Percentiles rank a stretch among this genome's conserved stretches.
phyloP scores from a whole-genome alignment of 352 stramenopile species.

The Globisporangium cystogenes region DNA sequence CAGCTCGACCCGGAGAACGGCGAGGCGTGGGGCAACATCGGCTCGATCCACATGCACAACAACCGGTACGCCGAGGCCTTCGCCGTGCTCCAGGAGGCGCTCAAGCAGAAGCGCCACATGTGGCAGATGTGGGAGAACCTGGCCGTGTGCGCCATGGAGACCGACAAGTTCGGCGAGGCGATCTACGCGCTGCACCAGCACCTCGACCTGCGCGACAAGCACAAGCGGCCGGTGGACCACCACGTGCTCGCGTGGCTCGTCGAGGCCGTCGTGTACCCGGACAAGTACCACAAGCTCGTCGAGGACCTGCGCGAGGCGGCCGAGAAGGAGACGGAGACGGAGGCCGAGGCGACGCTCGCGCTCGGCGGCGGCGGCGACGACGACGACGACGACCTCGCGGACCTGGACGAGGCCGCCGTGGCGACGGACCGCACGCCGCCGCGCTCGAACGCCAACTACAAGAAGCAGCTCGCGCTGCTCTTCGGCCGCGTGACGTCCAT shows the following conservation, averaged over 20 bases:
- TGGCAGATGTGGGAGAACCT: slow-evolving; percentile 94
- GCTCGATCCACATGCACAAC: slow-evolving; percentile 89
- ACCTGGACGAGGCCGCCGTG: slow-evolving; percentile 38
- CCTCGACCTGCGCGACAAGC: slow-evolving; percentile 73
- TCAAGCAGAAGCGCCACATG: slow-evolving; percentile 89
- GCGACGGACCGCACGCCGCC: slow-evolving; percentile 27
- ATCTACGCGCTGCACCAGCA: slow-evolving; percentile 85
- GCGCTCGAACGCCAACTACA: slow-evolving; percentile 10
- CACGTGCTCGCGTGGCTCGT: slow-evolving; percentile 81
- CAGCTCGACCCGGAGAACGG: slow-evolving; percentile 93
- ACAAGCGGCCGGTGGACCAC: slow-evolving; percentile 70
- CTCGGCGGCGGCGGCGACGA: slow-evolving; percentile 16
- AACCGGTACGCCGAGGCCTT: slow-evolving; percentile 75
- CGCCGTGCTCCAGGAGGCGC: slow-evolving; percentile 73
- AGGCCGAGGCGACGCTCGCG: slow-evolving; percentile 16
- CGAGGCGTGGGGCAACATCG: slow-evolving; percentile 95
- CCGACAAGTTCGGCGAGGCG: slow-evolving; percentile 61
- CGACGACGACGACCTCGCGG: slow-evolving; percentile 39
- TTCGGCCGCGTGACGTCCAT: slow-evolving; percentile 75
- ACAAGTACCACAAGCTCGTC: slow-evolving; percentile 35
- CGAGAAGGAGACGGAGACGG: slow-evolving; percentile 10
- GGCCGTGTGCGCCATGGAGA: slow-evolving; percentile 72
- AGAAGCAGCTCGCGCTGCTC: slow-evolving; percentile 55
- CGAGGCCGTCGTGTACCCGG: slow-evolving; percentile 66
- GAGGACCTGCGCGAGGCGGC: slow-evolving; percentile 20